Evolutionary conservation across 805 yeast species (phyloP).

Genomic region (Torulaspora delbrueckii): DNA sequence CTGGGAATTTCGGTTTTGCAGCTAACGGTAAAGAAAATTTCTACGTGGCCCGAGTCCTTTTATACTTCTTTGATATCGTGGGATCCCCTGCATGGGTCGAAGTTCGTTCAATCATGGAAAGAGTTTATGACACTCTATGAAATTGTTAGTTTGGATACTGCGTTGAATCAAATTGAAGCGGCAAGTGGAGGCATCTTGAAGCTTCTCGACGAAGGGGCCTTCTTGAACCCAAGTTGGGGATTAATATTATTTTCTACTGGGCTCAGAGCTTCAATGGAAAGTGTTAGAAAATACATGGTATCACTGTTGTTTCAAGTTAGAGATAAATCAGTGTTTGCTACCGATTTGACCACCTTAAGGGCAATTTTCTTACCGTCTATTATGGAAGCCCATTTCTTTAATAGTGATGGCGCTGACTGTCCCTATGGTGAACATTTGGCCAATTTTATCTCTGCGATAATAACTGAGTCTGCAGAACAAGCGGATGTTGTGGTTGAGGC

Average conservation of each 20-base stretch:
- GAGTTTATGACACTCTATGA: constrained; percentile 71
- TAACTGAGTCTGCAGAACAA: constrained; percentile 7
- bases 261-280: constrained; percentile 67
- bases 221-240: constrained; percentile 70
- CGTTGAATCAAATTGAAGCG: constrained; percentile 80
- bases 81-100: constrained; percentile 31
- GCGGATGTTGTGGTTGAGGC: constrained; percentile 3
- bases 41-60: constrained; percentile 11
- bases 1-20: constrained; percentile 62
- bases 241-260: constrained; percentile 71
- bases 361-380: constrained; percentile 51
- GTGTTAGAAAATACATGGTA: constrained; percentile 62
- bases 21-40: constrained; percentile 48
- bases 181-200: constrained; percentile 59
- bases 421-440: constrained; percentile 52
- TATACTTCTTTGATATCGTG: constrained; percentile 17
- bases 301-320: constrained; percentile 50
- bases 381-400: constrained; percentile 60
- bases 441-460: constrained; percentile 38
- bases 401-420: constrained; percentile 43
- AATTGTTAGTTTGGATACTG: constrained; percentile 77
- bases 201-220: constrained; percentile 42
- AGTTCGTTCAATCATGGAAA: constrained; percentile 52
- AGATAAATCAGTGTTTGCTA: constrained; percentile 45
- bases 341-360: constrained; percentile 37